phyloP scores from a whole-genome alignment of 306 rosid species.

The Castanopsis chinensis region DNA sequence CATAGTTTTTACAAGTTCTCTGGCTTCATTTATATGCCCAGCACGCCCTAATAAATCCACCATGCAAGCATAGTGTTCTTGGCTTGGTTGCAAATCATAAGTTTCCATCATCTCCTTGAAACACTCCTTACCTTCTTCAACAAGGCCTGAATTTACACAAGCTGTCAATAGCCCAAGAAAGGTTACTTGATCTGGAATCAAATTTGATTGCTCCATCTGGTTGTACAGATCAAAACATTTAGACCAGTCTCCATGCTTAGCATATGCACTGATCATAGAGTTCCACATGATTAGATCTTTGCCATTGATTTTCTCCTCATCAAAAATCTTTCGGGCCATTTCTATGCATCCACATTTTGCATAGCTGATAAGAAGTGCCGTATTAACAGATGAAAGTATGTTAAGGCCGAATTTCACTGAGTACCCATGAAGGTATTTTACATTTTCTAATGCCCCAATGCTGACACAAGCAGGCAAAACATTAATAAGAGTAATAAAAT shows the following conservation, averaged over 20 bases:
- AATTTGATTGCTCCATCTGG: constrained; percentile 48
- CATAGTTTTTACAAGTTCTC: constrained; percentile 48
- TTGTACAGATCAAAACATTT: constrained; percentile 49
- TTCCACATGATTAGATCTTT: constrained; percentile 74
- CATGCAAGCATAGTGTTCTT: constrained; percentile 75
- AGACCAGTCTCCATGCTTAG: constrained; percentile 68
- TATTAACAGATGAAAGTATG: constrained; percentile 54
- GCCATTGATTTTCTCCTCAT: constrained; percentile 48
- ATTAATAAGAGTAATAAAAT: constrained; percentile 57
- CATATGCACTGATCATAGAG: constrained; percentile 65
- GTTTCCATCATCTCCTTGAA: constrained; percentile 65
- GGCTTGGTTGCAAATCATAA: constrained; percentile 54
- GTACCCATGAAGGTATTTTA: constrained; percentile 64
- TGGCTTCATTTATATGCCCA: constrained; percentile 61
- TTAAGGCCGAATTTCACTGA: constrained; percentile 52
- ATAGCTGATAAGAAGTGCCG: constrained; percentile 64
- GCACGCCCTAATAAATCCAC: constrained; percentile 77
- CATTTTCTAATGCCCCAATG: constrained; percentile 66
- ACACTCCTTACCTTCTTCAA: constrained; percentile 46
- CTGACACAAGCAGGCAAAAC: constrained; percentile 69
- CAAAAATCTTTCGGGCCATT: constrained; percentile 59
- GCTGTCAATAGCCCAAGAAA: constrained; percentile 67
- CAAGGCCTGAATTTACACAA: constrained; percentile 75
- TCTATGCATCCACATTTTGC: constrained; percentile 82
- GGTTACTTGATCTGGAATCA: constrained; percentile 66